Evolutionary conservation across 306 rosid genomes (phyloP).

Genomic region (Elaeagnus macrophylla): DNA sequence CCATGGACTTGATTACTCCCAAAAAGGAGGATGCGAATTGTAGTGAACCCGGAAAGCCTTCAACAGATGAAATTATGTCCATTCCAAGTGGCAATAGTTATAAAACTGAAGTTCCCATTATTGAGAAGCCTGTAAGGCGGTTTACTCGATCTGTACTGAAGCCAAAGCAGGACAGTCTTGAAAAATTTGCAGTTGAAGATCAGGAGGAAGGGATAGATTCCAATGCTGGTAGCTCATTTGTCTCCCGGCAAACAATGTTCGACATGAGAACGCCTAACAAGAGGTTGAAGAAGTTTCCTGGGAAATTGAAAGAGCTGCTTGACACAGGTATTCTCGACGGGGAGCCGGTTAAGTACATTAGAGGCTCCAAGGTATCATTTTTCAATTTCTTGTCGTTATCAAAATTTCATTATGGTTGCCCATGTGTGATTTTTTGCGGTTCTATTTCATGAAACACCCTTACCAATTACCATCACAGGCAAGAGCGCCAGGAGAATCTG

Average conservation of each 20-base stretch:
- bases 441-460: slow-evolving; percentile 1
- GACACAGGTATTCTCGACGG: slow-evolving; percentile 79
- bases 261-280: slow-evolving; percentile 15
- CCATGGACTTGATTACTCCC: neutral
- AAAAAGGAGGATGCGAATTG: slow-evolving; percentile 1
- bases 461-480: slow-evolving; percentile 28
- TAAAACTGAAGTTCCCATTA: slow-evolving; percentile 1
- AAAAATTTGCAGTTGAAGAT: slow-evolving; percentile 1
- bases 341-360: slow-evolving; percentile 48
- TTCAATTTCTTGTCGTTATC: neutral
- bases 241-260: slow-evolving; percentile 7
- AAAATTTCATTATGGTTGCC: slow-evolving; percentile 4
- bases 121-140: slow-evolving; percentile 35
- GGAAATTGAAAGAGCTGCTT: slow-evolving; percentile 72
- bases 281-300: slow-evolving; percentile 44
- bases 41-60: neutral
- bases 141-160: slow-evolving; percentile 62
- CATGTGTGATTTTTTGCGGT: slow-evolving; percentile 7
- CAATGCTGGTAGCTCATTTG: neutral
- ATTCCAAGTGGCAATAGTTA: slow-evolving; percentile 1
- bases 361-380: slow-evolving; percentile 58
- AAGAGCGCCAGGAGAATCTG: slow-evolving; percentile 38
- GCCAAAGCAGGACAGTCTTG: slow-evolving; percentile 22
- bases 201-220: slow-evolving; percentile 6
- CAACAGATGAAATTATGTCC: neutral